These are phyloP conservation scores for Elsinoe perseae DNA, from an alignment of 2,329 filamentous ascomycete genomes.

Conservation along the genomic window DNA sequence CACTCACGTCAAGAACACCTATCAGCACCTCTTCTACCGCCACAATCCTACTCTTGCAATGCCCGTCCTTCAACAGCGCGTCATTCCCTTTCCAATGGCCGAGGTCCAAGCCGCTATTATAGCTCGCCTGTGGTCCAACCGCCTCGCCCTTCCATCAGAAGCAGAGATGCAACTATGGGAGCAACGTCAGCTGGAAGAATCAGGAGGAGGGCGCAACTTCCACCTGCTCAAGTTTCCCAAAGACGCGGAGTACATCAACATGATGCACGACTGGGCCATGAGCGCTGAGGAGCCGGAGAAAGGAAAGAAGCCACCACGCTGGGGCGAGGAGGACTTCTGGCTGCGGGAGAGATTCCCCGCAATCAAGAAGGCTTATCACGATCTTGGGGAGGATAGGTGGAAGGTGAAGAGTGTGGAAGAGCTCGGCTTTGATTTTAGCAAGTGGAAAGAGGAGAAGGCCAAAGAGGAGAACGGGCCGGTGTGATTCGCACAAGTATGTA, in stretches of 20 bases:
- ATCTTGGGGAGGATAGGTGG: conserved; percentile 49
- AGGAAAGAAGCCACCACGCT: conserved; percentile 62
- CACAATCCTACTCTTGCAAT: conserved; percentile 72
- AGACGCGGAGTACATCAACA: conserved; percentile 65
- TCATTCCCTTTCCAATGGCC: conserved; percentile 79
- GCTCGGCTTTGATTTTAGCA: conserved; percentile 48
- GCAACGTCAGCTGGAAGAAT: conserved; percentile 31
- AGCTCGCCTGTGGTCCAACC: conserved; percentile 67
- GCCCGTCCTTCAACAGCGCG: conserved; percentile 64
- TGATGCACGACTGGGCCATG: conserved; percentile 55
- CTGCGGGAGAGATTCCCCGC: conserved; percentile 58
- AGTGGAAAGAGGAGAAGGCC: conserved; percentile 24
- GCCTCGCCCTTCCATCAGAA: conserved; percentile 55
- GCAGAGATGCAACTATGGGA: conserved; percentile 66
- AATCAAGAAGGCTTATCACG: conserved; percentile 65
- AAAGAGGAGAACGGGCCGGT: conserved; percentile 20
- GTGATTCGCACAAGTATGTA: background rate
- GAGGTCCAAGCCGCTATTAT: conserved; percentile 74
- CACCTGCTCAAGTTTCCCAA: conserved; percentile 51
- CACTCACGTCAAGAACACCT: conserved; percentile 61
- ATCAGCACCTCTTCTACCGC: conserved; percentile 71
- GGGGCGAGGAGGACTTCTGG: conserved; percentile 67
- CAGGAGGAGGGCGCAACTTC: conserved; percentile 44
- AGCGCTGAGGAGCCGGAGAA: conserved; percentile 34
- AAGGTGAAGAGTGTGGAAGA: conserved; percentile 59